These are phyloP conservation scores for Boechera stricta DNA, from an alignment of 345 rosid species.

Conservation along the genomic window DNA sequence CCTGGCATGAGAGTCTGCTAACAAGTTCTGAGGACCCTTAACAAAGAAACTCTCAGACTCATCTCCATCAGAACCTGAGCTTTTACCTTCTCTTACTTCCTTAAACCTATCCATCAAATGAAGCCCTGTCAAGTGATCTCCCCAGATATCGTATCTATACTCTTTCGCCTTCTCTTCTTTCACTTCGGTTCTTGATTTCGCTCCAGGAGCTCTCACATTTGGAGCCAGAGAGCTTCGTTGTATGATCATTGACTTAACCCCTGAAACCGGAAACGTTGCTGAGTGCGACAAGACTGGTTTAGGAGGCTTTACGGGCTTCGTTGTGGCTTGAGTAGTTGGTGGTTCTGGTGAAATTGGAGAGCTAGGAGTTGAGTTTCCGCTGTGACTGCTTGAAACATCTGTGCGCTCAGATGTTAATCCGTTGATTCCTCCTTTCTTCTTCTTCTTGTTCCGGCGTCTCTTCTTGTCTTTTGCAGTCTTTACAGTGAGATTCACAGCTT, in stretches of 20 bases:
- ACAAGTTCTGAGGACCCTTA: slow-evolving; percentile 74
- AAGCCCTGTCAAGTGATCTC: slow-evolving; percentile 74
- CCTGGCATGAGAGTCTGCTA: slow-evolving; percentile 55
- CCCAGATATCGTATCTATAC: slow-evolving; percentile 83
- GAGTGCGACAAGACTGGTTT: slow-evolving; percentile 54
- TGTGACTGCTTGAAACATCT: slow-evolving; percentile 89
- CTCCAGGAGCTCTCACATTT: slow-evolving; percentile 80
- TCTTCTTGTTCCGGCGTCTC: slow-evolving; percentile 78
- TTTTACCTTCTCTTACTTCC: slow-evolving; percentile 51
- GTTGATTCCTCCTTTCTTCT: slow-evolving; percentile 47
- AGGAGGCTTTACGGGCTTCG: slow-evolving; percentile 19
- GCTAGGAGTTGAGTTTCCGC: slow-evolving; percentile 91
- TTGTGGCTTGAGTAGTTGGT: slow-evolving; percentile 46
- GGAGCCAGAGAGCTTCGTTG: slow-evolving; percentile 55
- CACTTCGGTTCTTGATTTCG: slow-evolving; percentile 41
- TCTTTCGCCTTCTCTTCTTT: slow-evolving; percentile 52
- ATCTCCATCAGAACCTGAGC: slow-evolving; percentile 45
- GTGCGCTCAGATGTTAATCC: slow-evolving; percentile 40
- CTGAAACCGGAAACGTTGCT: slow-evolving; percentile 54
- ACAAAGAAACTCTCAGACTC: slow-evolving; percentile 80
- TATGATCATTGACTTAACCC: slow-evolving; percentile 39
- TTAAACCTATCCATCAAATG: slow-evolving; percentile 48
- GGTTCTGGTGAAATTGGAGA: slow-evolving; percentile 72
- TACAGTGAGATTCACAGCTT: slow-evolving; percentile 60
- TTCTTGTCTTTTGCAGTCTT: slow-evolving; percentile 69